Conservation (phyloP, 768 basidiomycete species). For the Psilocybe azurescens region DNA sequence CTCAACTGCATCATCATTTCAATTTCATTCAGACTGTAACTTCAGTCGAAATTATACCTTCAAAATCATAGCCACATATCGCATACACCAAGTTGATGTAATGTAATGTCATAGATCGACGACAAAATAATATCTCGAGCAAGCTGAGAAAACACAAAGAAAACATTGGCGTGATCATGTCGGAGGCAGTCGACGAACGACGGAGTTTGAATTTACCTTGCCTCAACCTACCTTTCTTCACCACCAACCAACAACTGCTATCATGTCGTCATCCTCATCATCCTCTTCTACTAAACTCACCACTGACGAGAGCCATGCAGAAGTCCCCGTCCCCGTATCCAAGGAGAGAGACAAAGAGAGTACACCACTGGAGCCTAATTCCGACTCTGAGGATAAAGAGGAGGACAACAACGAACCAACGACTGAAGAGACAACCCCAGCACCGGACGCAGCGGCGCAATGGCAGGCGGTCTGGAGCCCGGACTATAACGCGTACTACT, state of each 20-base stretch:
- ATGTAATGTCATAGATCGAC: too few relatives aligned
- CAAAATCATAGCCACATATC: too few relatives aligned
- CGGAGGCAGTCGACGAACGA: too few relatives aligned
- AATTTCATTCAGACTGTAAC: too few relatives aligned
- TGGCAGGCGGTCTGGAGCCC: constrained; percentile 89
- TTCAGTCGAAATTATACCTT: too few relatives aligned
- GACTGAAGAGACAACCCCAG: not conserved
- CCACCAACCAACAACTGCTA: not conserved
- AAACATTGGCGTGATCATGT: too few relatives aligned
- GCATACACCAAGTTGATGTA: too few relatives aligned
- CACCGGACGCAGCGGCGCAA: constrained; percentile 27
- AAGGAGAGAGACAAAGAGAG: not conserved
- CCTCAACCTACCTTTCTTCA: not conserved
- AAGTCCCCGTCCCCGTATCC: not conserved
- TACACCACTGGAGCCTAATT: not conserved
- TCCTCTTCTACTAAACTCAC: not conserved
- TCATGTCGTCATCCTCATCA: not conserved
- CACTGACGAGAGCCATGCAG: not conserved
- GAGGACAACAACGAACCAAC: not conserved
- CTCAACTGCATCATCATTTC: too few relatives aligned
- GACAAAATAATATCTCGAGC: too few relatives aligned
- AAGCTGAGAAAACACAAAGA: too few relatives aligned
- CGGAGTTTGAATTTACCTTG: not conserved
- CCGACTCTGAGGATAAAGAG: not conserved
- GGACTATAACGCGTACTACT: constrained; percentile 83